Percentiles rank a stretch among this genome's conserved stretches.
phyloP scores from a whole-genome alignment of 306 rosid species.

The Vachellia collinsii region DNA sequence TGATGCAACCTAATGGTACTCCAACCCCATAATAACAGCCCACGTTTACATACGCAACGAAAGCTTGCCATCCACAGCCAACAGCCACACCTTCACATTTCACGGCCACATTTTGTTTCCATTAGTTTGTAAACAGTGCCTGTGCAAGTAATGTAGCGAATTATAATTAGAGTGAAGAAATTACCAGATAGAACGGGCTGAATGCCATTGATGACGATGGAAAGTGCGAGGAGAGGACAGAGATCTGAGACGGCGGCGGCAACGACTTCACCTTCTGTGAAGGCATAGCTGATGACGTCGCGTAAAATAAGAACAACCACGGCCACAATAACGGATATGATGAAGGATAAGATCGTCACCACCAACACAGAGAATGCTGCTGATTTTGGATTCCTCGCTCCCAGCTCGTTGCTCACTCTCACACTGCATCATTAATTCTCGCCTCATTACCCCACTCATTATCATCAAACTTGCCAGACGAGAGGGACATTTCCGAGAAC shows the following conservation, averaged over 20 bases:
- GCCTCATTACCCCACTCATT: too few species aligned
- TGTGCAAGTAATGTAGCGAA: not conserved
- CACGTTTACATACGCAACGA: constrained; percentile 78
- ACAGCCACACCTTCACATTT: constrained; percentile 75
- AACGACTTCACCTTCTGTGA: constrained; percentile 73
- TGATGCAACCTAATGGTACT: constrained; percentile 59
- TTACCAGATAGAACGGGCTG: constrained; percentile 83
- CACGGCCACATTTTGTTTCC: not conserved
- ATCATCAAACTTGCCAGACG: not conserved
- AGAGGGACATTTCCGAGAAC: not conserved
- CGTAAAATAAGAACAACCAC: constrained; percentile 46
- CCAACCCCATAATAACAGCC: constrained; percentile 73
- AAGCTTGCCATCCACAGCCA: constrained; percentile 95
- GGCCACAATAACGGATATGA: constrained; percentile 57
- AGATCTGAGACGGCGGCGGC: constrained; percentile 90
- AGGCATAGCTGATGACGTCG: constrained; percentile 67
- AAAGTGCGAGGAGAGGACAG: constrained; percentile 66
- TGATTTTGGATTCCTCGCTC: constrained; percentile 72
- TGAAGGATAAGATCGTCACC: constrained; percentile 58
- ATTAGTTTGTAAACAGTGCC: not conserved
- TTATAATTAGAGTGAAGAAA: not conserved
- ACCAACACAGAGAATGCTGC: constrained; percentile 69
- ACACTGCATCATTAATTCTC: constrained; percentile 51
- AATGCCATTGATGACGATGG: constrained; percentile 73
- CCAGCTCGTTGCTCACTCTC: constrained; percentile 87